These are phyloP conservation scores for Candida tallmaniae DNA, from an alignment of 805 yeast genomes.

Conservation along the genomic window DNA sequence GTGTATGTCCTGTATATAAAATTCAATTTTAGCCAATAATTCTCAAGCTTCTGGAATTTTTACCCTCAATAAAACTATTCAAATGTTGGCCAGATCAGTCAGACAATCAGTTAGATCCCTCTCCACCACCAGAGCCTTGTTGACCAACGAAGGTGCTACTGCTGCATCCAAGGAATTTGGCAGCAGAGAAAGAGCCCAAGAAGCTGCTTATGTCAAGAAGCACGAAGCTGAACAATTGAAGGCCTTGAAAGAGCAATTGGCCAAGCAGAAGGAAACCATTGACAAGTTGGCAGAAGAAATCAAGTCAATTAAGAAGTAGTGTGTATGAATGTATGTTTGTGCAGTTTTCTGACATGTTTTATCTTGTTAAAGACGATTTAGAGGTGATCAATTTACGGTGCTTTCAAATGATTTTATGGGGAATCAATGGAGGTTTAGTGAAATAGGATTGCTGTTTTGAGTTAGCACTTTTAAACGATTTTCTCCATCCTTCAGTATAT, in stretches of 20 bases:
- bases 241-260: constrained; percentile 68
- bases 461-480: no score
- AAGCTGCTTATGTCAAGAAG: constrained; percentile 77
- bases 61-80: background rate
- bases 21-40: no score
- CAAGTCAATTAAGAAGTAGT: constrained; percentile 45
- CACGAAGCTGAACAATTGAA: constrained; percentile 87
- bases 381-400: no score
- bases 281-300: constrained; percentile 48
- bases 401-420: no score
- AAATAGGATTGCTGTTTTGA: no score
- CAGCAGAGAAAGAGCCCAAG: constrained; percentile 92
- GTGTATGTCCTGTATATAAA: no score
- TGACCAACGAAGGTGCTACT: constrained; percentile 15
- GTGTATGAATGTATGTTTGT: background rate
- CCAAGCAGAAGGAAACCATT: constrained; percentile 63
- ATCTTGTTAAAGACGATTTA: no score
- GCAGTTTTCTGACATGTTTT: background rate
- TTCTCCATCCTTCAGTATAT: no score
- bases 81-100: constrained; percentile 13
- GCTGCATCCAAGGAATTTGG: constrained; percentile 27
- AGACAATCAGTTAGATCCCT: constrained; percentile 25
- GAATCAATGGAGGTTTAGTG: no score
- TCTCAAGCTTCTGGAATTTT: background rate
- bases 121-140: constrained; percentile 24